Base-by-base conservation (phyloP, 139 green algal species). In the Asterochloris erici region DNA sequence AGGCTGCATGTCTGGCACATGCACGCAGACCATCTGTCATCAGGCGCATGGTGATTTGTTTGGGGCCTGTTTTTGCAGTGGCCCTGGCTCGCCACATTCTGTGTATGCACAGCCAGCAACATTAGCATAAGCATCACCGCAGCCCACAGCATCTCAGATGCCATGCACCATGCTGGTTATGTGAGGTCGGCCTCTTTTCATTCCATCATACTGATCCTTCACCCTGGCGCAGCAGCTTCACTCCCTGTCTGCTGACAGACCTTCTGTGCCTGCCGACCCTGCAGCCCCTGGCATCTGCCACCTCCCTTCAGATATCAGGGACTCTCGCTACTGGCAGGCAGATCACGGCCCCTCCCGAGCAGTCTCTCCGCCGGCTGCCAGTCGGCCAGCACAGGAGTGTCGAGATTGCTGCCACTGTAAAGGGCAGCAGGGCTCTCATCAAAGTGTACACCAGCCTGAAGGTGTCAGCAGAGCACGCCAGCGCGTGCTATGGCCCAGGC, bases 401-500 rank as follows among this genome's bases (percentile, higher is more conserved):
- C 14, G 68, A 83, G 27, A 84, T 87, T 15, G 63, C 17, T 1
- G 83, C 88, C 12, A 83, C 88, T 11, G 64, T 93, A 23, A 93
- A 93, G 83, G 91, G 90, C 73, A 87, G 76, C 68, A 85, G 90
- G 16, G 82, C 90, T 15, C 85, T 88, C 63, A 86, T 90, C 75
- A 96, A 96, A 86, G 86, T 92, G 71, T 96, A 93, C 86, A 95
- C 91, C 0, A 91, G 95, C 73, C 47, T 93, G 28, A 60, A 76
- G 11, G 73, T 89, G 0, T 83, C 88, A 28, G 85, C 87, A 54
- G 68, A 83, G 13, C 79, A 84, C 16, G 82, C 90, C 21, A n/a
- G 68, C 1, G 87, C 85, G 47, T 83, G 66, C 63, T 92, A 89
- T 81, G 85, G 87, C 63, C 73, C 82, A 19, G 91, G 90, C 16